These are phyloP conservation scores for Colletotrichum eremochloae DNA, from an alignment of 2,329 filamentous ascomycete species.

Conservation along the genomic window DNA sequence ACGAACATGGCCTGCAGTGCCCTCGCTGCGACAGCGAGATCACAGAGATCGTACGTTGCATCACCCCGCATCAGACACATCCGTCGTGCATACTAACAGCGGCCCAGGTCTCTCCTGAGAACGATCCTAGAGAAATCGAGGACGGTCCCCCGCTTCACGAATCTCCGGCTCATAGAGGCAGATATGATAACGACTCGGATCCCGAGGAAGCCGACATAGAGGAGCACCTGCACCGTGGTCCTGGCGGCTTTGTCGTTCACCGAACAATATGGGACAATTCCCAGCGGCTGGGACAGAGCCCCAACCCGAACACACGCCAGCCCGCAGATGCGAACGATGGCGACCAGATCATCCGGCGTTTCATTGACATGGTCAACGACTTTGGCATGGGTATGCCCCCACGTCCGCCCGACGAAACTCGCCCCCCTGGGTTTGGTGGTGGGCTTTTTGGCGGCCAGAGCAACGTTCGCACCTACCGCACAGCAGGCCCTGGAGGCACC, in stretches of 20 bases:
- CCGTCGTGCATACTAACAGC: slow-evolving; percentile 44
- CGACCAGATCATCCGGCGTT: slow-evolving; percentile 57
- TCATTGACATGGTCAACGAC: slow-evolving; percentile 59
- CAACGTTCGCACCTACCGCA: slow-evolving; percentile 56
- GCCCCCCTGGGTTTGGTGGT: slow-evolving; percentile 39
- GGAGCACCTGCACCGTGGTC: slow-evolving; percentile 58
- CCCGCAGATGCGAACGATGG: slow-evolving; percentile 47
- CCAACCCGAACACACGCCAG: slow-evolving; percentile 12
- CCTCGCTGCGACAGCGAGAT: slow-evolving; percentile 83
- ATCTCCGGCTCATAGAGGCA: slow-evolving; percentile 42
- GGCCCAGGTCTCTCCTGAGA: slow-evolving; percentile 65
- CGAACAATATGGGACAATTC: slow-evolving; percentile 50
- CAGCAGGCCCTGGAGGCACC: slow-evolving; percentile 54
- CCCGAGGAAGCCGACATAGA: slow-evolving; percentile 72
- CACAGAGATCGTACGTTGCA: slow-evolving; percentile 82
- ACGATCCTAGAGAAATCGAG: slow-evolving; percentile 70
- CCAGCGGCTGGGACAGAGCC: slow-evolving; percentile 29
- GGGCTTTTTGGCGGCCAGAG: slow-evolving; percentile 46
- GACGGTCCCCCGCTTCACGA: slow-evolving; percentile 45
- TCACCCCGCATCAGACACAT: neutral
- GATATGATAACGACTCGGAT: slow-evolving; percentile 62
- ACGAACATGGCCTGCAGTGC: slow-evolving; percentile 77
- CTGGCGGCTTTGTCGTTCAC: slow-evolving; percentile 57
- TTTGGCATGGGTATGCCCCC: slow-evolving; percentile 47
- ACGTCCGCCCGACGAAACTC: slow-evolving; percentile 36